Base-by-base conservation (phyloP, 768 basidiomycete species). In the Pseudohyphozyma bogoriensis region DNA sequence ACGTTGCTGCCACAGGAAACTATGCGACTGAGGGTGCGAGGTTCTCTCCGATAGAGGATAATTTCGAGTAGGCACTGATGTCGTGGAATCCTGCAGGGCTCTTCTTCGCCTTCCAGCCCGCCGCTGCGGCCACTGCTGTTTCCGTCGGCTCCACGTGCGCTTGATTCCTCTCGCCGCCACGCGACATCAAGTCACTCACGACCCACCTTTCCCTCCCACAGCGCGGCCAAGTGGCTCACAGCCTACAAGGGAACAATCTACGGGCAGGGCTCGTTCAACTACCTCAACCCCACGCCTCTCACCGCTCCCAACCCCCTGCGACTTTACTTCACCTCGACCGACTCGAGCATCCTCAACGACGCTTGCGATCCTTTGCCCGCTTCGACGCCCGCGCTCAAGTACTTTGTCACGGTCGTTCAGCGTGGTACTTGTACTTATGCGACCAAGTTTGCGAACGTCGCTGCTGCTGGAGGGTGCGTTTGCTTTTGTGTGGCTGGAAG, bases 1-100 rank as follows among this genome's bases (percentile, higher is more conserved):
- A 86, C 42, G 82, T 81, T 15, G 80, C 83, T 39, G 79, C 83
- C 33, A 82, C 82, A 12, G 84, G 84, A 42, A 81, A 82, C 64
- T 73, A 74, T 40, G 83, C 82, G 11, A 69, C 76, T 8, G 77
- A 77, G 29, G 45, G 45, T 29, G 40, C 10, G 45, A n/a, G n/a
- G n/a, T n/a, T n/a, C n/a, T n/a, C n/a, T n/a, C n/a, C 15, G 3
- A 8, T 29, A 26, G 10, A 42, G 7, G 18, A 20, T 28, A 16
- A n/a, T 26, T 3, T 8, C 26, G 24, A 46, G 26, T 29, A 15
- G 11, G 10, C 11, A 4, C 24, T 46, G 22, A 24, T 29, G 22
- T 4, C 22, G 45, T 29, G n/a, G n/a, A n/a, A n/a, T n/a, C 44
- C 8, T n/a, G 18, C n/a, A 46, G 85, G 85, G 9, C 77, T 82